A percentile compares a stretch with the other conserved stretches of the same genome.
Evolutionary conservation across 257 asterid species (phyloP).

Genomic region (Marsdenia floribunda): DNA sequence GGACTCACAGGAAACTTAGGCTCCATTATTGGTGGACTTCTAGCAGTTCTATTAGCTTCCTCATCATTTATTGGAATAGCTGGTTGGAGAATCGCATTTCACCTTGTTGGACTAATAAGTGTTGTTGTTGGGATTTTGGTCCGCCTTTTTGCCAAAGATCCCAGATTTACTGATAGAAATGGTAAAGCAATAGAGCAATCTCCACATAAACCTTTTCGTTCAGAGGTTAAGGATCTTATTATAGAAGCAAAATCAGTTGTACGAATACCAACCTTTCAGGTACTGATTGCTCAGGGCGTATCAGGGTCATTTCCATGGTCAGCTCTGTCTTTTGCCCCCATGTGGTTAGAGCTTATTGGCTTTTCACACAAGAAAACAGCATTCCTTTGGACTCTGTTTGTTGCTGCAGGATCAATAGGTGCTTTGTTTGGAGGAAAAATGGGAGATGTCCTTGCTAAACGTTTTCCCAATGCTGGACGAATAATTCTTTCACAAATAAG

Average conservation of each 20-base stretch:
- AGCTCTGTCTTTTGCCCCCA: slow-evolving; percentile 58
- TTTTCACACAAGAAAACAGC: slow-evolving; percentile 78
- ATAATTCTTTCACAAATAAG: slow-evolving; percentile 74
- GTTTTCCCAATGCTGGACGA: slow-evolving; percentile 74
- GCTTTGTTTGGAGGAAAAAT: slow-evolving; percentile 74
- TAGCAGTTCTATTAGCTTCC: slow-evolving; percentile 60
- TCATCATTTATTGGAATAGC: slow-evolving; percentile 65
- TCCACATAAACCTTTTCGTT: slow-evolving; percentile 31
- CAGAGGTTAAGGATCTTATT: slow-evolving; percentile 46
- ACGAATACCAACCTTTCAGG: slow-evolving; percentile 56
- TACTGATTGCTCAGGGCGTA: slow-evolving; percentile 74
- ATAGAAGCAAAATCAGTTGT: slow-evolving; percentile 68
- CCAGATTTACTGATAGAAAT: slow-evolving; percentile 38
- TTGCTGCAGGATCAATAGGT: slow-evolving; percentile 59
- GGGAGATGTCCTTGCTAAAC: slow-evolving; percentile 64
- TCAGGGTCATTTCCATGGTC: slow-evolving; percentile 82
- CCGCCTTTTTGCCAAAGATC: slow-evolving; percentile 61
- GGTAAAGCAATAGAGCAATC: slow-evolving; percentile 31
- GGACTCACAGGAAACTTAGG: slow-evolving; percentile 65
- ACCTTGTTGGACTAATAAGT: slow-evolving; percentile 61
- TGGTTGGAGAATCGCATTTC: slow-evolving; percentile 89
- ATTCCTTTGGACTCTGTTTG: slow-evolving; percentile 48
- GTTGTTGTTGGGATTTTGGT: slow-evolving; percentile 61
- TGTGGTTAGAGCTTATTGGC: slow-evolving; percentile 89
- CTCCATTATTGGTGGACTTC: slow-evolving; percentile 62